Percentiles rank a stretch among this genome's conserved stretches.
Conservation (phyloP, 2,329 filamentous ascomycete genomes). For the Penicillium polonicum region DNA sequence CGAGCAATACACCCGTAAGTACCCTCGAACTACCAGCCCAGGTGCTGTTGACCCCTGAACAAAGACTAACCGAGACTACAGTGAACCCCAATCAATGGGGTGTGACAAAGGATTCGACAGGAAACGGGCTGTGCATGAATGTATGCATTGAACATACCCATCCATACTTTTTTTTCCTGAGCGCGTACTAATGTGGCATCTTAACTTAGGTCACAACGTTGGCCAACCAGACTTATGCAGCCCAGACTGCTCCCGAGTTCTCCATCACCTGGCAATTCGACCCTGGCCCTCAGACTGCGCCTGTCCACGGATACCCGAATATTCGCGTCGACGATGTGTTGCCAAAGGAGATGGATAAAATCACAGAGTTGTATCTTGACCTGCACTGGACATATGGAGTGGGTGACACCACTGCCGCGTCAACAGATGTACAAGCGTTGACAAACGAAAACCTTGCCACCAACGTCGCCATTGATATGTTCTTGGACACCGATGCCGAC, state of each 20-base stretch:
- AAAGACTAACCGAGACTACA: conserved; percentile 23
- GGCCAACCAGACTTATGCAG: conserved; percentile 53
- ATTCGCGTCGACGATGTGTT: conserved; percentile 50
- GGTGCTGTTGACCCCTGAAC: background rate
- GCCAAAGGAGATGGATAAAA: conserved; percentile 42
- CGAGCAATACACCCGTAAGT: conserved; percentile 51
- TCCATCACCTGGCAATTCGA: conserved; percentile 56
- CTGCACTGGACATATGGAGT: conserved; percentile 53
- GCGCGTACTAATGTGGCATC: background rate
- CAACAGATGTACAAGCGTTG: conserved; percentile 39
- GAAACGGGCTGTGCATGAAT: conserved; percentile 53
- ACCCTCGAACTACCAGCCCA: background rate
- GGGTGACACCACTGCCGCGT: conserved; percentile 42
- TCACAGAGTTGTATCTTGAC: conserved; percentile 47
- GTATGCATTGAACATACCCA: conserved; percentile 40
- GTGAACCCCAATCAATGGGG: conserved; percentile 60
- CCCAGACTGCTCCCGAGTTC: conserved; percentile 51
- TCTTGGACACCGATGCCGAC: conserved; percentile 50
- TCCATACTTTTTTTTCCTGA: background rate
- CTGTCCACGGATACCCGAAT: conserved; percentile 58
- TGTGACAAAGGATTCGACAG: conserved; percentile 33
- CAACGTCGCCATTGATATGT: conserved; percentile 62
- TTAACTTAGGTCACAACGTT: conserved; percentile 47
- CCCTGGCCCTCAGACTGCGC: conserved; percentile 41
- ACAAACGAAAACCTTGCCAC: conserved; percentile 45